A percentile compares a stretch with the other conserved stretches of the same genome.
These are phyloP conservation scores for Ceratocystis alfenasii DNA, from an alignment of 2,329 filamentous ascomycete genomes.

Conservation along the genomic window DNA sequence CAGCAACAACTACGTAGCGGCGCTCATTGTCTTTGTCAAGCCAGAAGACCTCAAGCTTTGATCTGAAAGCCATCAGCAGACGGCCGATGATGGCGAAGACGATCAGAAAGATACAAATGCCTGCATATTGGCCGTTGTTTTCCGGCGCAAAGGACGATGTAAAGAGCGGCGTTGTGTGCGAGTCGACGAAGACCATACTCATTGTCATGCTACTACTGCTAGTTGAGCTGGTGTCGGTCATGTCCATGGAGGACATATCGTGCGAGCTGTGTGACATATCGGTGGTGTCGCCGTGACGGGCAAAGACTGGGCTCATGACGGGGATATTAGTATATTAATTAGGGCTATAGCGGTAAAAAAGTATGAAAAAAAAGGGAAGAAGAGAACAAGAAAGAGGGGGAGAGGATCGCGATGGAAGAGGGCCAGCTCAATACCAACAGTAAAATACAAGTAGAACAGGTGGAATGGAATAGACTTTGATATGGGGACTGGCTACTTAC, in stretches of 20 bases:
- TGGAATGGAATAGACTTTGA: background rate
- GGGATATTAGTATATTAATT: constrained; percentile 8
- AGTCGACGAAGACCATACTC: constrained; percentile 50
- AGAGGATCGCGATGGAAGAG: background rate
- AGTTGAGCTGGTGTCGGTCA: constrained; percentile 10
- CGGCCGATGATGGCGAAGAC: constrained; percentile 60
- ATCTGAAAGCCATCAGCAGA: constrained; percentile 58
- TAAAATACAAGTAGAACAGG: background rate
- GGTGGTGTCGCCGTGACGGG: constrained; percentile 13
- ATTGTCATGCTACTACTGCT: constrained; percentile 27
- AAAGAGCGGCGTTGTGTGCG: constrained; percentile 40
- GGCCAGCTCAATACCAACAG: background rate
- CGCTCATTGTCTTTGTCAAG: constrained; percentile 58
- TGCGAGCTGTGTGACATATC: background rate
- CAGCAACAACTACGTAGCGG: constrained; percentile 63
- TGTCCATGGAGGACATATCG: constrained; percentile 19
- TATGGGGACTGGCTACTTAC: background rate
- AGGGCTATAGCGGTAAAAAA: background rate
- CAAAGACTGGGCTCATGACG: constrained; percentile 13
- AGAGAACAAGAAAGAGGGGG: background rate
- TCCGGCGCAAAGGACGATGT: constrained; percentile 62
- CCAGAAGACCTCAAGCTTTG: constrained; percentile 51
- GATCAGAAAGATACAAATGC: constrained; percentile 84
- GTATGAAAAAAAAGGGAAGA: background rate
- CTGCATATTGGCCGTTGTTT: constrained; percentile 62